Evolutionary conservation across 768 basidiomycete species (phyloP).

Genomic region (Royoungia palumana): DNA sequence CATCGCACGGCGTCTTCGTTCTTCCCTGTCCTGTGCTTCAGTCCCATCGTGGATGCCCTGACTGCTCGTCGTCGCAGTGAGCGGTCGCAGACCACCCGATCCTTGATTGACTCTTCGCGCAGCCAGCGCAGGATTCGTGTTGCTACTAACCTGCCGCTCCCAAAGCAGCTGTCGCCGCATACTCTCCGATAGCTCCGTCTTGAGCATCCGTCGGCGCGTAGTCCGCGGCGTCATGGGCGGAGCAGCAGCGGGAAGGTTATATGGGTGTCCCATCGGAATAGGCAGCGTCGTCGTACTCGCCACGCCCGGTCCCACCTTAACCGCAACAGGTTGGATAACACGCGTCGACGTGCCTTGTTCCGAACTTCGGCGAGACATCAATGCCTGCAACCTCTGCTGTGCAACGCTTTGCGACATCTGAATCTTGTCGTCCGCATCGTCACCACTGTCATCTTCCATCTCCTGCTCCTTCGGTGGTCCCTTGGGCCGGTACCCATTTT

Average conservation of each 20-base stretch:
- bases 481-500: slow-evolving; percentile 56
- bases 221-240: slow-evolving; percentile 81
- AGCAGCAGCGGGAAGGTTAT: slow-evolving; percentile 65
- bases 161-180: slow-evolving; percentile 77
- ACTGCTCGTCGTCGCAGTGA: slow-evolving; percentile 28
- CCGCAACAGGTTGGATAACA: slow-evolving; percentile 15
- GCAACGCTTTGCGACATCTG: slow-evolving; percentile 66
- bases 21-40: slow-evolving; percentile 37
- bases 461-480: slow-evolving; percentile 63
- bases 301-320: slow-evolving; percentile 17
- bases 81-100: slow-evolving; percentile 31
- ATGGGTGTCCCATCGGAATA: slow-evolving; percentile 61
- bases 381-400: slow-evolving; percentile 59
- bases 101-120: slow-evolving; percentile 29
- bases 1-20: slow-evolving; percentile 43
- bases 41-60: slow-evolving; percentile 14
- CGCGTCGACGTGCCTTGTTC: slow-evolving; percentile 25
- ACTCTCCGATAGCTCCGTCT: slow-evolving; percentile 82
- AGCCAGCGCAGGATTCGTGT: slow-evolving; percentile 42
- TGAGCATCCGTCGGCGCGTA: slow-evolving; percentile 79
- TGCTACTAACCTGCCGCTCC: slow-evolving; percentile 66
- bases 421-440: slow-evolving; percentile 47
- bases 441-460: slow-evolving; percentile 62
- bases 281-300: slow-evolving; percentile 42
- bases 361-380: slow-evolving; percentile 47